Conservation (phyloP, 768 basidiomycete species). For the Rhodotorula diobovata region DNA sequence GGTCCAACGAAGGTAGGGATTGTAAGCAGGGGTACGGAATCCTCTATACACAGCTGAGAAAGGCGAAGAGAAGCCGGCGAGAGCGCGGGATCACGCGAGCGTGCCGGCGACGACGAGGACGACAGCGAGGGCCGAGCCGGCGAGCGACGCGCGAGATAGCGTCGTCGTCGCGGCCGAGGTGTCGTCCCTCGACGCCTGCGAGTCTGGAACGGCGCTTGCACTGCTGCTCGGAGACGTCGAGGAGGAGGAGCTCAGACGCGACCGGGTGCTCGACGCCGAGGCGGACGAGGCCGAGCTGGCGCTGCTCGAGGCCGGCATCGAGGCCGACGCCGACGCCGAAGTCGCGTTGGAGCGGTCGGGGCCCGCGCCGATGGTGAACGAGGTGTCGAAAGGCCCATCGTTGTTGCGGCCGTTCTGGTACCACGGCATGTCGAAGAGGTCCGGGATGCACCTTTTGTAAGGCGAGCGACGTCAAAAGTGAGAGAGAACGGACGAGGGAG, state of each 20-base stretch:
- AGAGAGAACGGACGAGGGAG: neutral
- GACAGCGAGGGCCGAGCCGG: neutral
- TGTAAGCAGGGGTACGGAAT: neutral
- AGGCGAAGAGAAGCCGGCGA: neutral
- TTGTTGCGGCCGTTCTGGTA: slow-evolving; percentile 25
- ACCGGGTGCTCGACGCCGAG: neutral
- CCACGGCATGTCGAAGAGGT: slow-evolving; percentile 15
- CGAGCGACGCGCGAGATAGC: neutral
- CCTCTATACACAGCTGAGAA: neutral
- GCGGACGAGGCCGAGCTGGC: neutral
- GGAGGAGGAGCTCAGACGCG: neutral
- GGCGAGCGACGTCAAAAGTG: neutral
- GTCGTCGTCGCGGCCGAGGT: neutral
- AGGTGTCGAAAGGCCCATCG: neutral
- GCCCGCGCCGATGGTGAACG: slow-evolving; percentile 13
- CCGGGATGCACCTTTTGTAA: slow-evolving; percentile 21
- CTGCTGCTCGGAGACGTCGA: neutral
- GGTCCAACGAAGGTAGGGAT: neutral
- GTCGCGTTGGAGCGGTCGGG: neutral
- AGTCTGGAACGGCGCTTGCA: too few species aligned
- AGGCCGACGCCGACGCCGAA: neutral
- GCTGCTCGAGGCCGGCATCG: neutral
- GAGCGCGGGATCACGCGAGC: neutral
- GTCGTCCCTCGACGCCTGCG: neutral
- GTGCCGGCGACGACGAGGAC: neutral